Evolutionary conservation across 2,329 filamentous ascomycete species (phyloP).

Genomic region (Hirsutella rhossiliensis): DNA sequence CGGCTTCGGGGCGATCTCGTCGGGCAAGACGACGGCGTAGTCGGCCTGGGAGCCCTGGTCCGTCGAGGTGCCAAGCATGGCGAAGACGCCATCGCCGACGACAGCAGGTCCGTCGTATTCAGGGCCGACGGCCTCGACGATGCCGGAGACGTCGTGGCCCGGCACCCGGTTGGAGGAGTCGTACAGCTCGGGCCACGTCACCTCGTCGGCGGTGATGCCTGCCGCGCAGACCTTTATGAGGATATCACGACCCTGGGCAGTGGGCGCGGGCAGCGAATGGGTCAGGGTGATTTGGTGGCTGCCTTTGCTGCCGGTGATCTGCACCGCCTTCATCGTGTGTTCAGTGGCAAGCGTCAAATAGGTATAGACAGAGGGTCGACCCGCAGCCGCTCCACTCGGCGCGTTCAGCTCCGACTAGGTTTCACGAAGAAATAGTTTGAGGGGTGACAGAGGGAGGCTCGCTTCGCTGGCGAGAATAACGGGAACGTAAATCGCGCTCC

Average conservation of each 20-base stretch:
- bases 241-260: conserved; percentile 8
- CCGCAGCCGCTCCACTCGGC: no score
- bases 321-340: conserved; percentile 22
- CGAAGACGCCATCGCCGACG: conserved; percentile 13
- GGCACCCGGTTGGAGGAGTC: conserved; percentile 15
- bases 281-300: conserved; percentile 9
- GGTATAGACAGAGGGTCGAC: no score
- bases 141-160: conserved; percentile 23
- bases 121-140: conserved; percentile 13
- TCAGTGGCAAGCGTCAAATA: no score
- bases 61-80: conserved; percentile 12
- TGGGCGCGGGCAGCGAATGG: conserved; percentile 7
- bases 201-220: conserved; percentile 21
- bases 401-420: no score
- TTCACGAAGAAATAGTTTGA: no score
- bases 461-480: no score
- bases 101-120: conserved; percentile 8
- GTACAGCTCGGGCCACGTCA: conserved; percentile 21
- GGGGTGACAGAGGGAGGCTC: no score
- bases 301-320: conserved; percentile 13
- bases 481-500: no score
- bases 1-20: conserved; percentile 11
- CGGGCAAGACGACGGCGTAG: conserved; percentile 9
- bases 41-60: conserved; percentile 15
- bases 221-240: conserved; percentile 20